Conservation (phyloP, 2,329 filamentous ascomycete genomes). For the Epichloe aotearoae region DNA sequence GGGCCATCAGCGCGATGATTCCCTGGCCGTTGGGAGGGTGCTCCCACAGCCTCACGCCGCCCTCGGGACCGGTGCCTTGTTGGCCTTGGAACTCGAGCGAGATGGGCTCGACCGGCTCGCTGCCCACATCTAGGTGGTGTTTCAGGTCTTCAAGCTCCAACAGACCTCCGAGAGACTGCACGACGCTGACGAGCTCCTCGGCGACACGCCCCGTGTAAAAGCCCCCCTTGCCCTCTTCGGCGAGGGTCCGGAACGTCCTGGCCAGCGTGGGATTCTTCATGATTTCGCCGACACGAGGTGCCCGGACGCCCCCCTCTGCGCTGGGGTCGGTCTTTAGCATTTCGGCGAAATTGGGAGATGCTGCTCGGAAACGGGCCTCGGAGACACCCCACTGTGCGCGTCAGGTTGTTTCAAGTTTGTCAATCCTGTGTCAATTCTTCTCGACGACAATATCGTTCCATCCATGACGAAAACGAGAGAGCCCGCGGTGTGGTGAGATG, state of each 20-base stretch:
- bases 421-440: too few relatives aligned
- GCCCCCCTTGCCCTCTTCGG: constrained; percentile 68
- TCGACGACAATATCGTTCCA: not conserved
- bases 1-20: constrained; percentile 84
- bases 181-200: constrained; percentile 65
- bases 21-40: constrained; percentile 95
- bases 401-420: too few relatives aligned
- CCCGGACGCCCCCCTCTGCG: constrained; percentile 57
- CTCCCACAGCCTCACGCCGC: constrained; percentile 78
- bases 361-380: constrained; percentile 50
- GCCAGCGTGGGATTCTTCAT: constrained; percentile 77
- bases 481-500: too few relatives aligned
- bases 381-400: constrained; percentile 57
- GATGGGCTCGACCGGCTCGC: constrained; percentile 73
- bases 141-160: constrained; percentile 69
- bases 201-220: constrained; percentile 84
- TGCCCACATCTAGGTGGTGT: constrained; percentile 54
- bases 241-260: constrained; percentile 67
- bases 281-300: constrained; percentile 70
- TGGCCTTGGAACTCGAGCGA: constrained; percentile 66
- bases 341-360: constrained; percentile 77
- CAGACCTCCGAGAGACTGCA: constrained; percentile 62
- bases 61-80: constrained; percentile 32
- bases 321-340: constrained; percentile 69
- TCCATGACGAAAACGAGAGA: not conserved